A percentile compares a stretch with the other conserved stretches of the same genome.
phyloP scores from a whole-genome alignment of 2,329 filamentous ascomycete genomes.

The Colletotrichum karsti region DNA sequence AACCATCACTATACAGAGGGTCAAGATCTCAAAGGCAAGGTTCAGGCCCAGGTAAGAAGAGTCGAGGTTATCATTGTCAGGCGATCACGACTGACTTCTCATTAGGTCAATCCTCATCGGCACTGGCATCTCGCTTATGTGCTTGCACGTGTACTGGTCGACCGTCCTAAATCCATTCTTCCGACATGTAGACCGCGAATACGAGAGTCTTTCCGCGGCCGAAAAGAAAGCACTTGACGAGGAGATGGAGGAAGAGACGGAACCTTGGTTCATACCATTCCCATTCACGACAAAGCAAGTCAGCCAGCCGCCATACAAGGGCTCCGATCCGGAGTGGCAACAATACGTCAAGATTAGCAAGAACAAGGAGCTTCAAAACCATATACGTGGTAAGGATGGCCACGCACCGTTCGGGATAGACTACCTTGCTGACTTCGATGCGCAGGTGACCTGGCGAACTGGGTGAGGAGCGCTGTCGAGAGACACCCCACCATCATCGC shows the following conservation, averaged over 20 bases:
- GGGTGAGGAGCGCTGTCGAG: conserved; percentile 51
- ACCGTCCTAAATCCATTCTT: conserved; percentile 57
- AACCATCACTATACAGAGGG: conserved; percentile 27
- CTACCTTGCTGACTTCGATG: conserved; percentile 33
- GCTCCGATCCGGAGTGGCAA: conserved; percentile 70
- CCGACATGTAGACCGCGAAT: conserved; percentile 50
- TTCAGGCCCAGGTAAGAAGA: conserved; percentile 14
- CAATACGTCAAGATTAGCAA: conserved; percentile 67
- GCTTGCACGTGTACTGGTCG: conserved; percentile 52
- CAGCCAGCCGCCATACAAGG: conserved; percentile 59
- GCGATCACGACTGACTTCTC: background rate
- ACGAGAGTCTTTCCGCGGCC: conserved; percentile 50
- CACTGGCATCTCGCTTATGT: conserved; percentile 42
- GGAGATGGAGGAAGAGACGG: conserved; percentile 51
- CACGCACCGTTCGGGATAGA: conserved; percentile 6
- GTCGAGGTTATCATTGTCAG: background rate
- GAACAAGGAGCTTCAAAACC: conserved; percentile 55
- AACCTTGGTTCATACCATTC: conserved; percentile 67
- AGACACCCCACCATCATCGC: conserved; percentile 51
- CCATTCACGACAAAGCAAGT: conserved; percentile 64
- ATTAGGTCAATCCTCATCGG: conserved; percentile 38
- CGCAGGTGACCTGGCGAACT: conserved; percentile 53
- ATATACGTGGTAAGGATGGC: conserved; percentile 41
- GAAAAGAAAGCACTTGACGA: conserved; percentile 50
- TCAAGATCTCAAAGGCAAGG: conserved; percentile 15